phyloP scores from a whole-genome alignment of 2,329 filamentous ascomycete species.

The Rutstroemia sp. region DNA sequence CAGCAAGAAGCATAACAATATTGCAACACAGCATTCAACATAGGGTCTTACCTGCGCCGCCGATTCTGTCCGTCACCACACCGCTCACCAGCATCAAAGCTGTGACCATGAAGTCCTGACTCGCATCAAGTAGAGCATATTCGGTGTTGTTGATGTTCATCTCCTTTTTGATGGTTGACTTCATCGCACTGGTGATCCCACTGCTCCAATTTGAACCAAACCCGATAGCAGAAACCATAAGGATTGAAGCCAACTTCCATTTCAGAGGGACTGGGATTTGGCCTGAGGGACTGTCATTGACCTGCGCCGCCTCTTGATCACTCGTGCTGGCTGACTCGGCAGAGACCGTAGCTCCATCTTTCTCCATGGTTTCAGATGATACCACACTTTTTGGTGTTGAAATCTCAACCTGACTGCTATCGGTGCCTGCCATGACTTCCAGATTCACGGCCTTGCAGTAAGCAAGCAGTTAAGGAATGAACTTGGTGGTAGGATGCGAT shows the following conservation, averaged over 20 bases:
- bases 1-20: too few species aligned
- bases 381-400: background rate
- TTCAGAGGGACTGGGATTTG: conserved; percentile 16
- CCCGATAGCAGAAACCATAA: conserved; percentile 46
- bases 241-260: conserved; percentile 37
- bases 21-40: too few species aligned
- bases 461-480: too few species aligned
- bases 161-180: conserved; percentile 53
- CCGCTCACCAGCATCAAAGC: conserved; percentile 47
- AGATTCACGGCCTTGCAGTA: background rate
- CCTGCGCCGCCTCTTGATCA: background rate
- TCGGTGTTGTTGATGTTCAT: conserved; percentile 52
- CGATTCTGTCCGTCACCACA: conserved; percentile 49
- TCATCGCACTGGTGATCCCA: conserved; percentile 54
- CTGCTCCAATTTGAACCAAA: conserved; percentile 54
- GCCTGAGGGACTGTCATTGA: background rate
- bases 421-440: background rate
- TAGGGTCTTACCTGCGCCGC: conserved; percentile 41
- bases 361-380: background rate
- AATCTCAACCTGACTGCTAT: background rate
- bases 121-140: conserved; percentile 51
- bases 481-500: background rate
- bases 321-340: background rate
- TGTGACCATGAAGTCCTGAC: conserved; percentile 55
- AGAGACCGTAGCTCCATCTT: background rate